Conservation (phyloP, 192 early-diverging fungal genomes). For the Coemansia sp. region DNA sequence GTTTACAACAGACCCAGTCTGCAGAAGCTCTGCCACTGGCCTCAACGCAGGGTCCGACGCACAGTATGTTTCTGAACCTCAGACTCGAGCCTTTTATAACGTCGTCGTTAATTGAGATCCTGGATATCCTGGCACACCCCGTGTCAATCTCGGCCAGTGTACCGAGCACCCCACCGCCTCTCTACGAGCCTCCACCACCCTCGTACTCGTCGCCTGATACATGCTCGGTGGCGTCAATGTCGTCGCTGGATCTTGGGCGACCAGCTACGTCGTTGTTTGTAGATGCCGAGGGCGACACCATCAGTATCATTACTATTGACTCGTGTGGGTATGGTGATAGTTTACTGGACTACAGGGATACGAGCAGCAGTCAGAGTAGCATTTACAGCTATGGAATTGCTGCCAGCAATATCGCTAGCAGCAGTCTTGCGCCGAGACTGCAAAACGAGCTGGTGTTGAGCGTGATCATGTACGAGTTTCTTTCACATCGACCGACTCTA, state of each 20-base stretch:
- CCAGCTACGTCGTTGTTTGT: slow-evolving; percentile 10
- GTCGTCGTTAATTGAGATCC: slow-evolving; percentile 45
- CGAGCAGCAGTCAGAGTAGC: neutral
- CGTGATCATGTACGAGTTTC: slow-evolving; percentile 45
- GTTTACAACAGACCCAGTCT: slow-evolving; percentile 20
- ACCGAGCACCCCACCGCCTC: slow-evolving; percentile 49
- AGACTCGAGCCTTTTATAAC: slow-evolving; percentile 48
- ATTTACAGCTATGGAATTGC: slow-evolving; percentile 1
- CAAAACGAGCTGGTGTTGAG: slow-evolving; percentile 40
- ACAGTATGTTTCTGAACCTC: slow-evolving; percentile 42
- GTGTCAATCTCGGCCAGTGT: slow-evolving; percentile 35
- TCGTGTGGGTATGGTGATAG: slow-evolving; percentile 2
- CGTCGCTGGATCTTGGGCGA: slow-evolving; percentile 21
- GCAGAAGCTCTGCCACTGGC: slow-evolving; percentile 20
- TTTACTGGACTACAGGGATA: neutral
- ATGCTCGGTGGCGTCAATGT: slow-evolving; percentile 25
- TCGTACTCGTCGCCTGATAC: slow-evolving; percentile 39
- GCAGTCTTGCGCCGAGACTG: slow-evolving; percentile 16
- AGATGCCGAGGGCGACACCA: slow-evolving; percentile 10
- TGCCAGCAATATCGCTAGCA: neutral
- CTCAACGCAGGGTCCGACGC: slow-evolving; percentile 21
- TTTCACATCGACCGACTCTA: slow-evolving; percentile 28
- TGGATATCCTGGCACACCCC: slow-evolving; percentile 38
- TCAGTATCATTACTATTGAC: slow-evolving; percentile 25
- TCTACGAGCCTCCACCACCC: slow-evolving; percentile 48